These are phyloP conservation scores for Glarea lozoyensis DNA, from an alignment of 495 filamentous ascomycete species.

Conservation along the genomic window DNA sequence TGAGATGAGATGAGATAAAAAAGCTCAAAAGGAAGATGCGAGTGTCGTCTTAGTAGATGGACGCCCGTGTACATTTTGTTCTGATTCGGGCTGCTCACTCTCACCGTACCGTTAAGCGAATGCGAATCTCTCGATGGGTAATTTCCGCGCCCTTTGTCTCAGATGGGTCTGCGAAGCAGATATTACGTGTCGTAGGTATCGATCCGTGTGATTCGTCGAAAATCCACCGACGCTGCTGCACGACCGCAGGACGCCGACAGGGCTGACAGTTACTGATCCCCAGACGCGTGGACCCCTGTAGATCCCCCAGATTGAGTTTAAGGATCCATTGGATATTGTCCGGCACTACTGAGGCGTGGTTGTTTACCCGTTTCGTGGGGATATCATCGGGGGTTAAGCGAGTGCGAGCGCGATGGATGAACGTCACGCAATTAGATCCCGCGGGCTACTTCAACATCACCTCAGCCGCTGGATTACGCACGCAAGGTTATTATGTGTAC, in stretches of 20 bases:
- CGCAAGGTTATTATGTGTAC: not conserved
- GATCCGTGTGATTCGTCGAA: not conserved
- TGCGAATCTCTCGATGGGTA: not conserved
- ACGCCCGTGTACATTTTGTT: not conserved
- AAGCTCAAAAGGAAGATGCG: not conserved
- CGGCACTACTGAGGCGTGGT: not conserved
- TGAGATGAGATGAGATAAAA: not conserved
- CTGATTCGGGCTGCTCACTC: not conserved
- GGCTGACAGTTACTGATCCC: not conserved
- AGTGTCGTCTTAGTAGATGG: slow-evolving; percentile 1
- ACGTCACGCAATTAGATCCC: not conserved
- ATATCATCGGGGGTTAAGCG: not conserved
- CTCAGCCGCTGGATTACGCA: slow-evolving; percentile 1
- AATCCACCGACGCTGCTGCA: not conserved
- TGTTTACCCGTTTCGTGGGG: not conserved
- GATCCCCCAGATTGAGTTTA: too few species aligned
- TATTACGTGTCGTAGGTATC: not conserved
- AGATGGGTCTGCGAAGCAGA: too few species aligned
- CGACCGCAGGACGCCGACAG: not conserved
- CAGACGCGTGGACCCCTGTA: not conserved
- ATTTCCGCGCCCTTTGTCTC: slow-evolving; percentile 1
- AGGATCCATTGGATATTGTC: not conserved
- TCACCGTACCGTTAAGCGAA: too few species aligned
- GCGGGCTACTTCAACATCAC: not conserved
- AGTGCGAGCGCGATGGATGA: not conserved